These are phyloP conservation scores for Pichia membranifaciens DNA, from an alignment of 805 yeast genomes.

Conservation along the genomic window DNA sequence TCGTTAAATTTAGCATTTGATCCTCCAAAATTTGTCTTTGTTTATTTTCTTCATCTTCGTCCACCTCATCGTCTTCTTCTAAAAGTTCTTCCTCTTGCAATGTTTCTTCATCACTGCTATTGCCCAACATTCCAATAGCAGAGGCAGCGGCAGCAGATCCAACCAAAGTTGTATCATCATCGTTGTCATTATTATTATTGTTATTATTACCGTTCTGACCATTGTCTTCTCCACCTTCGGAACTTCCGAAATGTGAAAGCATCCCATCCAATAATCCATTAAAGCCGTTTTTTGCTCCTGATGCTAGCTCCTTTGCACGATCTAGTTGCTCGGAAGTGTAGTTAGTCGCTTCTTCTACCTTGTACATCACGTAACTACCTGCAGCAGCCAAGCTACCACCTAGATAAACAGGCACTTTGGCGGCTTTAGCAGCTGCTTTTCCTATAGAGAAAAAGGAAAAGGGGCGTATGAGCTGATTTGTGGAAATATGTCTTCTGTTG, in stretches of 20 bases:
- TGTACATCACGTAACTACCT: slow-evolving; percentile 86
- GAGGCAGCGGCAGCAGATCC: slow-evolving; percentile 60
- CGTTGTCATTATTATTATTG: slow-evolving; percentile 4
- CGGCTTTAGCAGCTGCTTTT: slow-evolving; percentile 47
- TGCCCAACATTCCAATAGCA: slow-evolving; percentile 31
- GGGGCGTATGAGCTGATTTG: slow-evolving; percentile 9
- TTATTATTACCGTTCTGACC: slow-evolving; percentile 30
- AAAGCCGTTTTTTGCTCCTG: slow-evolving; percentile 42
- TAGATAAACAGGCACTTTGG: slow-evolving; percentile 68
- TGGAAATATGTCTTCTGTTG: slow-evolving; percentile 5
- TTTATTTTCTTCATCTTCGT: slow-evolving; percentile 40
- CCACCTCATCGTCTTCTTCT: slow-evolving; percentile 35
- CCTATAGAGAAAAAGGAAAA: slow-evolving; percentile 39
- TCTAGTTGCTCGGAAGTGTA: slow-evolving; percentile 64
- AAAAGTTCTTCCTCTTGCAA: slow-evolving; percentile 47
- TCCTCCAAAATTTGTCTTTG: slow-evolving; percentile 56
- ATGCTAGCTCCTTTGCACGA: slow-evolving; percentile 57
- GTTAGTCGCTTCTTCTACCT: slow-evolving; percentile 78
- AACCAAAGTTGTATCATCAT: slow-evolving; percentile 33
- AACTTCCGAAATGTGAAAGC: slow-evolving; percentile 7
- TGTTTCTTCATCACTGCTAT: slow-evolving; percentile 25
- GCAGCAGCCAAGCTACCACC: slow-evolving; percentile 95
- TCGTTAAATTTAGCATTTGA: slow-evolving; percentile 82
- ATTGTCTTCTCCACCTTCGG: slow-evolving; percentile 24
- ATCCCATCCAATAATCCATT: slow-evolving; percentile 28